These are phyloP conservation scores for Medicago ruthenica DNA, from an alignment of 306 rosid genomes.

Conservation along the genomic window DNA sequence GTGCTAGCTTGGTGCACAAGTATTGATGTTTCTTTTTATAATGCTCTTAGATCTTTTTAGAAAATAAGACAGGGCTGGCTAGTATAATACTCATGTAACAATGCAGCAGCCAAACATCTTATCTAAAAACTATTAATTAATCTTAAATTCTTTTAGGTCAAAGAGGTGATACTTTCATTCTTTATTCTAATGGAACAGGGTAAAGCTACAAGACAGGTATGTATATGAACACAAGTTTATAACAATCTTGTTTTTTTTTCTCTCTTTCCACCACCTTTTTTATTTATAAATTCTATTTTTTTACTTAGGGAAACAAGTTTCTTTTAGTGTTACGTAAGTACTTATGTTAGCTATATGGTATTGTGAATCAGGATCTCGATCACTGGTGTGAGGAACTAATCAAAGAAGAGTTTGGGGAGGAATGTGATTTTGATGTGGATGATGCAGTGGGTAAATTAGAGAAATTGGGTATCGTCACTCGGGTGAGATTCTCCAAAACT, in stretches of 20 bases:
- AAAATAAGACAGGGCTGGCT: constrained; percentile 23
- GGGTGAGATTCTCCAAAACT: constrained; percentile 64
- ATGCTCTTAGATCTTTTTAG: constrained; percentile 9
- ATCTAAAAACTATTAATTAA: constrained; percentile 25
- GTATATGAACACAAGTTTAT: constrained; percentile 32
- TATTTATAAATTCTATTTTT: constrained; percentile 8
- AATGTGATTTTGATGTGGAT: constrained; percentile 90
- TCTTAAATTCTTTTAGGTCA: constrained; percentile 65
- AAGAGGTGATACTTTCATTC: constrained; percentile 89
- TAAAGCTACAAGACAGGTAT: constrained; percentile 78
- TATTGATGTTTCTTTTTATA: not conserved
- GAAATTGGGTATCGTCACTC: constrained; percentile 79
- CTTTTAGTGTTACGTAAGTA: not conserved
- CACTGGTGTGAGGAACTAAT: constrained; percentile 85
- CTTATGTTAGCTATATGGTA: constrained; percentile 37
- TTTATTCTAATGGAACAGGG: constrained; percentile 95
- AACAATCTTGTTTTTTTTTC: constrained; percentile 22
- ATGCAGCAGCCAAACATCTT: constrained; percentile 15
- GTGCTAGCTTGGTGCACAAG: constrained; percentile 44
- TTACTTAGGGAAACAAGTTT: constrained; percentile 5
- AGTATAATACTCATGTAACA: not conserved
- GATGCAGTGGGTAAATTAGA: constrained; percentile 88
- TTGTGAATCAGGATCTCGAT: constrained; percentile 82
- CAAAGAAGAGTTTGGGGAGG: constrained; percentile 78
- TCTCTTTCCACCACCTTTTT: constrained; percentile 22